These are phyloP conservation scores for Fraxinus nigra DNA, from an alignment of 305 asterid species.

Conservation along the genomic window DNA sequence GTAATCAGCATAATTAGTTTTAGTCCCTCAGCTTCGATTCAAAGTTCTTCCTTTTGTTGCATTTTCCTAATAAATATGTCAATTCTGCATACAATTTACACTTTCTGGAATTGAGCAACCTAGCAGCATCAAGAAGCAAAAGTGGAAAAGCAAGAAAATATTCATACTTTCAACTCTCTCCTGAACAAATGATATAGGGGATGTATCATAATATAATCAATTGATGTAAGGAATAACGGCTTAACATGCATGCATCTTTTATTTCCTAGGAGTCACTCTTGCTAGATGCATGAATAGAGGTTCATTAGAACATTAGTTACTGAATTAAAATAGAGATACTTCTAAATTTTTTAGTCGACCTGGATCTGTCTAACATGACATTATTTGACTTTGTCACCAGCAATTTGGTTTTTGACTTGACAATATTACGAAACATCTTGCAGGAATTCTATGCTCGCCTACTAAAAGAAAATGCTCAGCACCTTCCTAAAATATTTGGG, in stretches of 20 bases:
- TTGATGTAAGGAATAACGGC: not conserved
- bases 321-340: not conserved
- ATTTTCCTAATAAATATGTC: not conserved
- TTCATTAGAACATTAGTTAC: not conserved
- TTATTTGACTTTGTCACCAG: not conserved
- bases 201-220: not conserved
- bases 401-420: not conserved
- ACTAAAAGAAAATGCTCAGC: conserved; percentile 20
- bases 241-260: not conserved
- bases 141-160: not conserved
- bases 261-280: not conserved
- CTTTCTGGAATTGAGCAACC: not conserved
- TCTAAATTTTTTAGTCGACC: not conserved
- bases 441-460: conserved; percentile 71
- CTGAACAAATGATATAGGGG: not conserved
- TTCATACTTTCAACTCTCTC: not conserved
- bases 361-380: not conserved
- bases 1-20: not conserved
- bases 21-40: not conserved
- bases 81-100: not conserved
- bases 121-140: not conserved
- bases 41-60: not conserved
- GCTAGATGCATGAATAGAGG: not conserved
- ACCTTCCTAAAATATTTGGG: conserved; percentile 81
- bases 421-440: not conserved